Base-by-base conservation (phyloP, 73 alveolate species). In the Halteria grandinella region DNA sequence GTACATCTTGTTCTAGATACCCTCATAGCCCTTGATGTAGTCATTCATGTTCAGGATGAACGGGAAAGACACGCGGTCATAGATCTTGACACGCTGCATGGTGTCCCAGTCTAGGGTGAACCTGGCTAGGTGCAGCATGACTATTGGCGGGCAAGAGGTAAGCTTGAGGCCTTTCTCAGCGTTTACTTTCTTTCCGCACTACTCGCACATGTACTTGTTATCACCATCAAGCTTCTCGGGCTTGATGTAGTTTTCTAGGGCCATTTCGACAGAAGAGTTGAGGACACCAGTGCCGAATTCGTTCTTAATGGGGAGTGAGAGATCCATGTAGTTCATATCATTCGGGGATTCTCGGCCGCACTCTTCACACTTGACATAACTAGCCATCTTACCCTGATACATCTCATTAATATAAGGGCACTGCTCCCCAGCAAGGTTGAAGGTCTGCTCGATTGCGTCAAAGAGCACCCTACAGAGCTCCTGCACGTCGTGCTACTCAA, bases 401-500 rank as follows among this genome's bases (percentile, higher is more conserved):
- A 95, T 48, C 12, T 90, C 72, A n/a, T 90, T 71, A 21, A 96
- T 86, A 41, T 79, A 77, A 1, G 36, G 47, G 60, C 92, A 89
- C 47, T 72, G 73, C 64, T 91, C 44, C 21, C 89, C 92, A 21
- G 79, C 81, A 11, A 73, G 52, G 25, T 79, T 88, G 57, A 85
- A 79, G 64, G 93, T 73, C 45, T 89, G 48, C 73, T 96, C 95
- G 28, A 96, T 90, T 0, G 99, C 99, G 77, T 96, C 97, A 66
- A 96, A 96, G 48, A 96, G 90, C 44, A 93, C 98, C 64, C 98
- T 55, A 75, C 98, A 93, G 89, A 96, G 89, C 58, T 91, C 97
- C 66, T 91, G 66, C 18, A 79, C 75, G 44, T 91, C 97, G 40
- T 91, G 94, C 76, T 91, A 81, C 47, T 91, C 86, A 25, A 71